Evolutionary conservation across 306 rosid genomes (phyloP), one percentile per base, ranked within the genome.

Genomic region (Fragaria iinumae): DNA sequence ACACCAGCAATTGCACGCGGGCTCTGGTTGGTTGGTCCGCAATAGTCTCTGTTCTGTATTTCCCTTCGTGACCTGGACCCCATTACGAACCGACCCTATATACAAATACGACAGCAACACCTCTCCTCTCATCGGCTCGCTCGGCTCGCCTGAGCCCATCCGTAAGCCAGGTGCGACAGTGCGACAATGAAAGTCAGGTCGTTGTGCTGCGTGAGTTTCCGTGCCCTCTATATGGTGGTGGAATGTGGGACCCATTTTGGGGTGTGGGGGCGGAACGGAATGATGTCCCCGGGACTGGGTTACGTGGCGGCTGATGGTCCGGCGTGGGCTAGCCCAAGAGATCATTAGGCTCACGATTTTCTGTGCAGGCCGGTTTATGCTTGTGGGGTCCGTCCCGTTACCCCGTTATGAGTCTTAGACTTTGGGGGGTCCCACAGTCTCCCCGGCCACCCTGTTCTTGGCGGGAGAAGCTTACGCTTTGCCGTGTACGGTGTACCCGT

Each of bases 11-110:
- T 60, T 62, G 87, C 94, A 89, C 85, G 96, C 90, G 87, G 72
- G 13, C 85, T 85, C 85, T 84, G 90, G 88, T 88, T 90, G 87
- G 93, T 80, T 86, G 92, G 86, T 85, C 89, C 77, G 89, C 87
- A 77, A 68, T 80, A 63, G 29, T 27, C 34, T 59, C 17, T 65
- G 47, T 62, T 57, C 39, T 7, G 27, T 74, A 59, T 45, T 47
- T 76, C 63, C 62, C 44, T 59, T 68, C 82, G 63, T 38, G 75
- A 72, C 12, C 11, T 17, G 78, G 87, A 83, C 23, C 87, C 92
- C 88, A 55, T 79, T 48, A 13, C 0, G 20, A 75, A 88, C 93
- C 96, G 89, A 83, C 5, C 96, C 92, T 69, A 27, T 50, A 63
- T 43, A 79, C 84, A 75, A 53, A 79, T 87, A 89, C 93, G 95